Conservation (phyloP, 306 rosid genomes). For the Vachellia pachyceras region DNA sequence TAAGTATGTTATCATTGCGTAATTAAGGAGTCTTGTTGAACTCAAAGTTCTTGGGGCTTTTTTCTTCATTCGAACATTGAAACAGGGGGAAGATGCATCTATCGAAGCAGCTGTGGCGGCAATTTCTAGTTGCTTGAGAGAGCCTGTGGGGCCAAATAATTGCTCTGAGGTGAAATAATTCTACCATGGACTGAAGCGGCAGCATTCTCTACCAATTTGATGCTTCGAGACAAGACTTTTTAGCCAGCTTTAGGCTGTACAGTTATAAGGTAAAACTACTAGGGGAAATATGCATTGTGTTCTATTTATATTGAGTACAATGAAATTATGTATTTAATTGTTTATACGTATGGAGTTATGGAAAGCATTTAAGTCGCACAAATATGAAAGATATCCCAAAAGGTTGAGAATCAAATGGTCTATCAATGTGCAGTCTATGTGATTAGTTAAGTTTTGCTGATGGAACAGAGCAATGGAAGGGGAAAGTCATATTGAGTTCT, state of each 20-base stretch:
- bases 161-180: slow-evolving; percentile 85
- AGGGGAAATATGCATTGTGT: slow-evolving; percentile 12
- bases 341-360: slow-evolving; percentile 31
- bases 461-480: not conserved
- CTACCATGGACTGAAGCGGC: not conserved
- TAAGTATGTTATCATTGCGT: not conserved
- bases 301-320: slow-evolving; percentile 15
- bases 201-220: slow-evolving; percentile 5
- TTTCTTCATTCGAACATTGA: slow-evolving; percentile 19
- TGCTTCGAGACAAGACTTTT: slow-evolving; percentile 28
- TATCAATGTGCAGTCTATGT: slow-evolving; percentile 6
- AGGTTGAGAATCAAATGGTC: slow-evolving; percentile 31
- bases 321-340: slow-evolving; percentile 25
- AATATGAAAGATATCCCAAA: slow-evolving; percentile 13
- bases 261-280: not conserved
- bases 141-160: slow-evolving; percentile 80
- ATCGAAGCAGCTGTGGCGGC: slow-evolving; percentile 94
- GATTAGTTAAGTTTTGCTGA: not conserved
- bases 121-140: slow-evolving; percentile 87
- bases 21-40: slow-evolving; percentile 22
- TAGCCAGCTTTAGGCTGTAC: slow-evolving; percentile 16
- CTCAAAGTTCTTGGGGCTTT: not conserved
- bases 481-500: slow-evolving; percentile 8
- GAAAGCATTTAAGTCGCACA: slow-evolving; percentile 25
- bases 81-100: slow-evolving; percentile 94